Percentiles rank a stretch among this genome's conserved stretches.
Conservation (phyloP, 257 asterid genomes). For the Oldenlandia corymbosa region DNA sequence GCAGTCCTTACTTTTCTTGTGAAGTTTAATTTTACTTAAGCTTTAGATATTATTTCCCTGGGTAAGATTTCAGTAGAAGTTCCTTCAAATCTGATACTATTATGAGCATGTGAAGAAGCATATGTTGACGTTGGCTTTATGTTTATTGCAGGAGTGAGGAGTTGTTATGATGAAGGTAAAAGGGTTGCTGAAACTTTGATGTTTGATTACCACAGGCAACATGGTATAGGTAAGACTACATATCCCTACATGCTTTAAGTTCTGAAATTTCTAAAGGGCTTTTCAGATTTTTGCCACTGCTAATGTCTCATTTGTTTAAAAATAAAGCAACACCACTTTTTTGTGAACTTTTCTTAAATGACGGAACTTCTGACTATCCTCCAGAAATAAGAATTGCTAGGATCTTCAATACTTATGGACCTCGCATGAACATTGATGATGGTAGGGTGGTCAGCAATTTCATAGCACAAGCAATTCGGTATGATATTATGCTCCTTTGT, state of each 20-base stretch:
- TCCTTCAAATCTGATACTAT: background rate
- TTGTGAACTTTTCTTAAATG: background rate
- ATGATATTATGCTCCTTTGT: slow-evolving; percentile 2
- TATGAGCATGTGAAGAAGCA: background rate
- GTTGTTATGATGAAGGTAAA: slow-evolving; percentile 94
- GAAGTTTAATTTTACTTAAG: too few species aligned
- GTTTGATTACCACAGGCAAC: slow-evolving; percentile 98
- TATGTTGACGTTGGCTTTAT: background rate
- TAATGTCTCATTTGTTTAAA: background rate
- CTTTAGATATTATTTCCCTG: too few species aligned
- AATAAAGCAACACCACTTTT: background rate
- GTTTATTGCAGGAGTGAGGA: slow-evolving; percentile 74
- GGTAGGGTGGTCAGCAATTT: slow-evolving; percentile 99
- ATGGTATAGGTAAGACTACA: slow-evolving; percentile 62
- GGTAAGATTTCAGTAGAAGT: background rate
- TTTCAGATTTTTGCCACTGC: background rate
- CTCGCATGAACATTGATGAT: slow-evolving; percentile 96
- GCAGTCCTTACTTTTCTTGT: background rate
- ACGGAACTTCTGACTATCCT: background rate
- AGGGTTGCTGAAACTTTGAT: slow-evolving; percentile 94
- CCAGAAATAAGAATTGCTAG: slow-evolving; percentile 91
- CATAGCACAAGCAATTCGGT: slow-evolving; percentile 97
- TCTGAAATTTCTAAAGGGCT: background rate
- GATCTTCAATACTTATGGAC: slow-evolving; percentile 95
- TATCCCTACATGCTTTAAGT: background rate